Evolutionary conservation across 2,329 filamentous ascomycete genomes (phyloP).

Genomic region (Botrytis aclada): DNA sequence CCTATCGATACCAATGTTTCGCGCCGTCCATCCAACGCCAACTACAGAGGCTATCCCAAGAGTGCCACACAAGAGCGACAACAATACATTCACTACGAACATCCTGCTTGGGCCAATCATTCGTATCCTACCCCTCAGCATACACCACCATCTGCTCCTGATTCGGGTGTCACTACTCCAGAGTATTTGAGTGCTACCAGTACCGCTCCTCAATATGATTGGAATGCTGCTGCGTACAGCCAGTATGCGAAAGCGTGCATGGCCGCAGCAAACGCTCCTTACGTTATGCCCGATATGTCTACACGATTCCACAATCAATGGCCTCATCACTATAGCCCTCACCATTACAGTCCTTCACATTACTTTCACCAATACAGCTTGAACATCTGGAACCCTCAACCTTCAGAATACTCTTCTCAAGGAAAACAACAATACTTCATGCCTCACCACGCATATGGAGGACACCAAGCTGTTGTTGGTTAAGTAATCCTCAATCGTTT

Average conservation of each 20-base stretch:
- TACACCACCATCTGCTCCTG: conserved; percentile 52
- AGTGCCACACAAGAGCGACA: conserved; percentile 37
- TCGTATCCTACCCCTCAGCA: conserved; percentile 39
- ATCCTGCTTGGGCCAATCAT: conserved; percentile 36
- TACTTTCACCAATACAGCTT: conserved; percentile 32
- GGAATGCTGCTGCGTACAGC: conserved; percentile 45
- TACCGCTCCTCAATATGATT: conserved; percentile 51
- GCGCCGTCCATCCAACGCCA: conserved; percentile 39
- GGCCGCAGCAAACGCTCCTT: conserved; percentile 43
- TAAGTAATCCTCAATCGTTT: background rate
- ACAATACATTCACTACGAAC: conserved; percentile 35
- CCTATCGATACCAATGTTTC: conserved; percentile 61
- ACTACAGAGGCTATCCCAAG: conserved; percentile 50
- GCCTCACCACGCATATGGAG: conserved; percentile 42
- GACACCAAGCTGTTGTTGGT: conserved; percentile 46
- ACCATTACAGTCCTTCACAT: conserved; percentile 8
- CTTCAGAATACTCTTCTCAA: conserved; percentile 47
- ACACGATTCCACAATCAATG: conserved; percentile 7
- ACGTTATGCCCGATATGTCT: conserved; percentile 30
- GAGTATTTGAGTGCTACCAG: conserved; percentile 49
- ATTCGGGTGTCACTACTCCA: conserved; percentile 52
- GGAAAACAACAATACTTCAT: conserved; percentile 48
- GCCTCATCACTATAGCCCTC: background rate
- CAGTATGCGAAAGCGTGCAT: conserved; percentile 41
- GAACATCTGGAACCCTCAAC: conserved; percentile 45